Conservation (phyloP, 2,329 filamentous ascomycete genomes). For the Coniochaeta ligniaria region DNA sequence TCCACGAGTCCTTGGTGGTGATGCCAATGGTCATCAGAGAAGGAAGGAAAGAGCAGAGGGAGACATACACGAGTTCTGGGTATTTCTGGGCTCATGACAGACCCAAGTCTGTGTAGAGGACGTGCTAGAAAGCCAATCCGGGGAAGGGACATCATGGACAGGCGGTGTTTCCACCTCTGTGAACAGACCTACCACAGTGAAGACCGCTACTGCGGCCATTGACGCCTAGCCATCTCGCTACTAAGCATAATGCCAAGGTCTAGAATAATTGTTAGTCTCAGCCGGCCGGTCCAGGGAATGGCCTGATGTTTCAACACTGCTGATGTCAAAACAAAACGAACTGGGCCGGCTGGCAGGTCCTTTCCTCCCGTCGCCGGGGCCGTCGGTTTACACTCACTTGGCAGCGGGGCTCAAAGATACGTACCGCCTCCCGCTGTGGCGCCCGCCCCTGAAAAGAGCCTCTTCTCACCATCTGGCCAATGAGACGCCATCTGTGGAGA, state of each 20-base stretch:
- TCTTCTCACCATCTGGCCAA: neutral
- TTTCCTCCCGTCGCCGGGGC: too few species aligned
- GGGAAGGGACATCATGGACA: neutral
- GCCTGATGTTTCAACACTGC: neutral
- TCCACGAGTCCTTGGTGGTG: conserved; percentile 5
- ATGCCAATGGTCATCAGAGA: neutral
- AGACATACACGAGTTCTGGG: neutral
- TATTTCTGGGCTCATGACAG: neutral
- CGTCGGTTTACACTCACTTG: neutral
- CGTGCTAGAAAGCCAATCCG: too few species aligned
- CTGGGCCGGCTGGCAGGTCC: neutral
- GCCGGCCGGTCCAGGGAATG: neutral
- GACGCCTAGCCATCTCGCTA: neutral
- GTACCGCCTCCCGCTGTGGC: neutral
- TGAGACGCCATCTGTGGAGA: neutral
- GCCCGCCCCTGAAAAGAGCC: neutral
- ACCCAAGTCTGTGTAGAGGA: too few species aligned
- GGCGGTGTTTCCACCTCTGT: neutral
- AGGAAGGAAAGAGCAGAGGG: neutral
- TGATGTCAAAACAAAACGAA: neutral
- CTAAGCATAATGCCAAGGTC: neutral
- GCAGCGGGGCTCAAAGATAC: neutral
- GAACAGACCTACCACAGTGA: too few species aligned
- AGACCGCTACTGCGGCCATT: neutral
- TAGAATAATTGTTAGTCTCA: neutral